Conservation (phyloP, 169 alveolate genomes). For the Plasmodium fragile region DNA sequence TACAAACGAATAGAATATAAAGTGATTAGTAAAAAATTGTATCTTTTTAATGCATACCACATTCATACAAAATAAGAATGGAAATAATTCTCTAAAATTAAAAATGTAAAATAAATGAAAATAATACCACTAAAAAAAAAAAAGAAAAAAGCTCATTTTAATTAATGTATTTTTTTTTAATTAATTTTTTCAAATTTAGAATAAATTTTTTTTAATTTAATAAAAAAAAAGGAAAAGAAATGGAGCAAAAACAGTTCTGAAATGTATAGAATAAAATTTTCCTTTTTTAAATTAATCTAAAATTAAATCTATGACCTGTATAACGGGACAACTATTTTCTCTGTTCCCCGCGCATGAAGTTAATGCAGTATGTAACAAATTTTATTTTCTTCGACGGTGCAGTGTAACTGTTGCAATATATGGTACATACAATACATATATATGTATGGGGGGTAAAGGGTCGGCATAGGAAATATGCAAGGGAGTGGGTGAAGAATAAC, state of each 20-base stretch:
- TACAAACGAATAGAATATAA: background rate
- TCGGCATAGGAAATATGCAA: background rate
- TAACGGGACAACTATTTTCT: background rate
- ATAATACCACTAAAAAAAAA: background rate
- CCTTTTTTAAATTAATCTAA: background rate
- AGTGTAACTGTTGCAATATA: background rate
- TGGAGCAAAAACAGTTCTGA: background rate
- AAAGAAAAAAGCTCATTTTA: background rate
- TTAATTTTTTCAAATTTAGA: background rate
- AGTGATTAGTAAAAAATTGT: background rate
- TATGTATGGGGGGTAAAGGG: background rate
- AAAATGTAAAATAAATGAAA: background rate
- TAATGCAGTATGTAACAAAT: background rate
- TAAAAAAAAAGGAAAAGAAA: background rate
- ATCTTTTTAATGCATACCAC: background rate
- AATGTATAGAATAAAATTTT: slow-evolving; percentile 1
- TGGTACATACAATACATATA: background rate
- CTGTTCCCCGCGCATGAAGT: background rate
- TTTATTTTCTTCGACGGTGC: background rate
- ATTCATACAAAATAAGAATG: background rate
- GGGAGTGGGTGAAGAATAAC: background rate
- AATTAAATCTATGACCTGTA: background rate
- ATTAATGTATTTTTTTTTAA: background rate
- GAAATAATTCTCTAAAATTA: background rate
- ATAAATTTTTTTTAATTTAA: background rate